Evolutionary conservation across 169 alveolate species (phyloP).

Genomic region (Miamiensis avidus): DNA sequence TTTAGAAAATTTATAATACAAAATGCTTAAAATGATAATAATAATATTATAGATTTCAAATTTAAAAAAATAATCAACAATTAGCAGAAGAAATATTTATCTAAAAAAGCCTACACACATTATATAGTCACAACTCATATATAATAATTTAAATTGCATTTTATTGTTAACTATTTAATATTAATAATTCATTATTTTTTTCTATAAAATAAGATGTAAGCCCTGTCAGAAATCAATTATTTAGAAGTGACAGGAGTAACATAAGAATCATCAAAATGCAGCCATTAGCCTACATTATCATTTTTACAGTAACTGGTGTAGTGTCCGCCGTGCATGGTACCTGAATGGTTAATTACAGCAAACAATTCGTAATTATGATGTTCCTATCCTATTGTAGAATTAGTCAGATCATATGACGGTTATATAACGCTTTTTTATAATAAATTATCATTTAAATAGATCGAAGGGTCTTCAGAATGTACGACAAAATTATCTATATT

Average conservation of each 20-base stretch:
- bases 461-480: not conserved
- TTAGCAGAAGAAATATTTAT: no score
- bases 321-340: not conserved
- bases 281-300: not conserved
- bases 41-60: no score
- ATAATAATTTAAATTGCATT: no score
- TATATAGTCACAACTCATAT: no score
- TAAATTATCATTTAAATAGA: not conserved
- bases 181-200: not conserved
- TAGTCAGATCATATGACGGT: no score
- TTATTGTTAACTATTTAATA: no score
- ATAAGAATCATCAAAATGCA: not conserved
- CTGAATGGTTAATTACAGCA: not conserved
- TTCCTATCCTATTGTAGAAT: not conserved
- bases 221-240: not conserved
- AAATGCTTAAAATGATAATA: no score
- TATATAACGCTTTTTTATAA: no score
- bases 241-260: not conserved
- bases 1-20: no score
- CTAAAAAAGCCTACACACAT: no score
- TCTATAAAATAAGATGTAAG: not conserved
- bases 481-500: not conserved
- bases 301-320: no score
- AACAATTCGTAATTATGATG: not conserved
- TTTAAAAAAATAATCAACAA: no score